These are phyloP conservation scores for Emericellopsis atlantica DNA, from an alignment of 2,329 filamentous ascomycete genomes.

Conservation along the genomic window DNA sequence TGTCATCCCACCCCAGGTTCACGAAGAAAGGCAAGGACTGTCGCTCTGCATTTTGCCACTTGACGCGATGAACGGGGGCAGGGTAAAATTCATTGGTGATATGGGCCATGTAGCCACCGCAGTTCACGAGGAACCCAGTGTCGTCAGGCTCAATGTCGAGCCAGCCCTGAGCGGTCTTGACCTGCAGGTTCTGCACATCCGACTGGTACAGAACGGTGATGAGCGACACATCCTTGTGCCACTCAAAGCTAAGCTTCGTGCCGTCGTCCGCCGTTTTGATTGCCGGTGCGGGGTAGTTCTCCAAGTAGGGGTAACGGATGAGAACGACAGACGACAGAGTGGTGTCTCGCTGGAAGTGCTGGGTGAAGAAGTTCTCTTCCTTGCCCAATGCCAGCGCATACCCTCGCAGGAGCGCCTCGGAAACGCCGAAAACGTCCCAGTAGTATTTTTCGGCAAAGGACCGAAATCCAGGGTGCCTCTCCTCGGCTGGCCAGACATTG, in stretches of 20 bases:
- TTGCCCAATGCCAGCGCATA: slow-evolving; percentile 4
- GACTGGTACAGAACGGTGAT: slow-evolving; percentile 6
- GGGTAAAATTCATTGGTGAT: slow-evolving; percentile 5
- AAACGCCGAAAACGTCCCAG: slow-evolving; percentile 4
- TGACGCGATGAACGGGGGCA: slow-evolving; percentile 5
- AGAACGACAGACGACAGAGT: slow-evolving; percentile 6
- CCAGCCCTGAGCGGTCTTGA: slow-evolving; percentile 5
- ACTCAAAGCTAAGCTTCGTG: slow-evolving; percentile 6
- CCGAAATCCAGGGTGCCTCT: slow-evolving; percentile 5
- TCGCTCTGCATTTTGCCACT: slow-evolving; percentile 5
- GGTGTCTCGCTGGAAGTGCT: slow-evolving; percentile 3
- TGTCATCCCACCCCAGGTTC: slow-evolving; percentile 4
- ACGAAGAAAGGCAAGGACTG: slow-evolving; percentile 5
- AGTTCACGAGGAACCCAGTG: slow-evolving; percentile 4
- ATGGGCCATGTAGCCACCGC: slow-evolving; percentile 6
- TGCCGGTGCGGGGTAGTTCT: slow-evolving; percentile 5
- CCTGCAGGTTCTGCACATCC: slow-evolving; percentile 6
- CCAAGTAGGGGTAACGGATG: slow-evolving; percentile 5
- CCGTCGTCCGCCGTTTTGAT: slow-evolving; percentile 6
- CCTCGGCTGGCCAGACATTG: slow-evolving; percentile 5
- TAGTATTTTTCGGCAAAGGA: slow-evolving; percentile 5
- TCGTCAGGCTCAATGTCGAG: slow-evolving; percentile 5
- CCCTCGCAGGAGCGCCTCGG: slow-evolving; percentile 3
- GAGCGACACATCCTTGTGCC: slow-evolving; percentile 5
- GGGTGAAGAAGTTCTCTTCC: slow-evolving; percentile 5